These are phyloP conservation scores for Grosmannia clavigera DNA, from an alignment of 2,329 filamentous ascomycete species.

Conservation along the genomic window DNA sequence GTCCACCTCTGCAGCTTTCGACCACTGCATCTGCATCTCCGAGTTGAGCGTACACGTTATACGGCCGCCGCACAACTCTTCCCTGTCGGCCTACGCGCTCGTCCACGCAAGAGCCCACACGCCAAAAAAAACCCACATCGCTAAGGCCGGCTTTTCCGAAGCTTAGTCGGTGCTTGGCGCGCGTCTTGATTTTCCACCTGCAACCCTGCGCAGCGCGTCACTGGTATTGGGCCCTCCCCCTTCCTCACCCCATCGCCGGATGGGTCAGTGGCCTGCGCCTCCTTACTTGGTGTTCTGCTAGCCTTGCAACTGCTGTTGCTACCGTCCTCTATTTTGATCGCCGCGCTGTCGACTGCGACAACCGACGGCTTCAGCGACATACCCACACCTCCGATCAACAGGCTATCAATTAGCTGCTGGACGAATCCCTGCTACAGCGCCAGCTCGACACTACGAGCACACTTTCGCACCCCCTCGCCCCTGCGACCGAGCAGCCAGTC, in stretches of 20 bases:
- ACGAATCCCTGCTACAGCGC: background rate
- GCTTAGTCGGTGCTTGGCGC: background rate
- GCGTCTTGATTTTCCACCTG: constrained; percentile 1
- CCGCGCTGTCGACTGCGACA: background rate
- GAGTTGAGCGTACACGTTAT: background rate
- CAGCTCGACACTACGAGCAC: background rate
- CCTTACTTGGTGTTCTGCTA: background rate
- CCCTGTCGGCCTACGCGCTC: background rate
- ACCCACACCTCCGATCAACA: background rate
- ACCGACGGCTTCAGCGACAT: background rate
- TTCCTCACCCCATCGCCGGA: background rate
- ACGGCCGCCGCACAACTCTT: background rate
- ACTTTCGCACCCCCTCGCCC: background rate
- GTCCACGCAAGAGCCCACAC: background rate
- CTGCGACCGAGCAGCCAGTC: background rate
- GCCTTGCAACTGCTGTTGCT: background rate
- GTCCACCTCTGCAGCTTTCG: background rate
- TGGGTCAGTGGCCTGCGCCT: background rate
- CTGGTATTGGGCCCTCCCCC: background rate
- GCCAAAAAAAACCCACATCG: background rate
- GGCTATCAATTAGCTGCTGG: background rate
- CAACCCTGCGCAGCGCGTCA: background rate
- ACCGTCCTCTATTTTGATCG: background rate
- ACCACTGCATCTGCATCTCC: background rate
- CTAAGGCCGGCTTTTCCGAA: constrained; percentile 4